These are phyloP conservation scores for Krasilnikovozyma curviuscula DNA, from an alignment of 768 basidiomycete species.

Conservation along the genomic window DNA sequence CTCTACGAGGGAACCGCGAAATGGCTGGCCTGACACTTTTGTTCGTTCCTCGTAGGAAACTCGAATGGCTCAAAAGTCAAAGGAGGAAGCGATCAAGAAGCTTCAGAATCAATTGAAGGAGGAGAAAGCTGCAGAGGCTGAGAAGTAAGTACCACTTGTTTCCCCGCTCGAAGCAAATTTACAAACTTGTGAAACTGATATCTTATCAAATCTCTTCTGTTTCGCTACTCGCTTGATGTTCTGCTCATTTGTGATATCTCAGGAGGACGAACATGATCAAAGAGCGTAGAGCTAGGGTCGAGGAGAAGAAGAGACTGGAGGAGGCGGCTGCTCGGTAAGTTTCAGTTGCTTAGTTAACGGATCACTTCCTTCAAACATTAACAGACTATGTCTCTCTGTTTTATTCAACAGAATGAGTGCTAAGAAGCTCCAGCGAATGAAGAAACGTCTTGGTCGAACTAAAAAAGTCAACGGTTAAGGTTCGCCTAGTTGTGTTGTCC, in stretches of 20 bases:
- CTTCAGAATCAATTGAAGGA: conserved; percentile 9
- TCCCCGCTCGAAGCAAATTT: not conserved
- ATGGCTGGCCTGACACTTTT: too few species aligned
- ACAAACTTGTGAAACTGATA: not conserved
- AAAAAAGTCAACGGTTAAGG: conserved; percentile 13
- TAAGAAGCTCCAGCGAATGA: conserved; percentile 12
- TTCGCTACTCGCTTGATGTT: not conserved
- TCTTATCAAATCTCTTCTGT: not conserved
- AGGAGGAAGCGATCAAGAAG: conserved; percentile 10
- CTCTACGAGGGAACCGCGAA: too few species aligned
- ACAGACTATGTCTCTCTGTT: too few species aligned
- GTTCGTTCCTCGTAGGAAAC: conserved; percentile 7
- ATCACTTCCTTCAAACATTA: too few species aligned
- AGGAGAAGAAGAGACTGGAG: conserved; percentile 12
- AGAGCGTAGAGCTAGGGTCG: conserved; percentile 7
- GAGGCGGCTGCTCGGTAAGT: conserved; percentile 12
- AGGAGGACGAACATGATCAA: conserved; percentile 9
- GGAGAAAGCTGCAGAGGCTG: conserved; percentile 5
- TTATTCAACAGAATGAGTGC: conserved; percentile 8
- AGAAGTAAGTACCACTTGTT: conserved; percentile 3
- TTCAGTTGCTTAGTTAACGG: too few species aligned
- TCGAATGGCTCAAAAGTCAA: conserved; percentile 2
- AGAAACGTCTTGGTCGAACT: conserved; percentile 12
- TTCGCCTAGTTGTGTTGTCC: too few species aligned
- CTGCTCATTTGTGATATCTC: not conserved